These are phyloP conservation scores for Aspergillus ellipticus DNA, from an alignment of 495 filamentous ascomycete species.

Conservation along the genomic window DNA sequence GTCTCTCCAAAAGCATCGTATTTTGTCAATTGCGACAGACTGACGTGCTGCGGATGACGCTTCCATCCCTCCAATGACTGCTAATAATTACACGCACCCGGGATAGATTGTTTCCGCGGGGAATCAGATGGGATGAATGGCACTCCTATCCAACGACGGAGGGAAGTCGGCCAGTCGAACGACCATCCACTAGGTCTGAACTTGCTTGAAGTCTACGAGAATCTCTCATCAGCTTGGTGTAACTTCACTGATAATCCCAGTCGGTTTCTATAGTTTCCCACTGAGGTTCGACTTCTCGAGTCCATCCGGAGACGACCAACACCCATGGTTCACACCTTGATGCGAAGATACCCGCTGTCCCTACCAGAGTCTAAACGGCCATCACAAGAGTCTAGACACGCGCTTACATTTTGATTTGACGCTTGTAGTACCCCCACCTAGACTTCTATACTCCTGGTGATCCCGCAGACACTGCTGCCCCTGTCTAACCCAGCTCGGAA, in stretches of 20 bases:
- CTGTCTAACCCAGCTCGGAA: neutral
- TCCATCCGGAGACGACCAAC: neutral
- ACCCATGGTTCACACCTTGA: neutral
- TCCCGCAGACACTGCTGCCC: neutral
- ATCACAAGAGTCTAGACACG: constrained; percentile 4
- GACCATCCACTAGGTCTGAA: too few species aligned
- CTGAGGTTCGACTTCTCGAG: neutral
- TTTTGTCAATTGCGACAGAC: neutral
- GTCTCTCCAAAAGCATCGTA: neutral
- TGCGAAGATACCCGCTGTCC: neutral
- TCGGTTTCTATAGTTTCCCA: neutral
- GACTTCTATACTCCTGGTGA: neutral
- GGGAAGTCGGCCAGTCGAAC: too few species aligned
- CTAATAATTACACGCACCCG: neutral
- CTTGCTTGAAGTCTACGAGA: too few species aligned
- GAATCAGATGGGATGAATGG: neutral
- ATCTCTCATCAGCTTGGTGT: too few species aligned
- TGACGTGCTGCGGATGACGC: neutral
- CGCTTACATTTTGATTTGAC: neutral
- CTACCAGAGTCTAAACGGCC: neutral
- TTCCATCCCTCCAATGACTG: neutral
- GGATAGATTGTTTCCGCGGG: neutral
- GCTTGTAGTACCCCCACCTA: neutral
- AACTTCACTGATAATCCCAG: neutral
- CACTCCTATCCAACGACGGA: neutral